Evolutionary conservation across 148 eudicot species (phyloP), one percentile per base, ranked within the genome.

Genomic region (Pharnaceum exiguum): DNA sequence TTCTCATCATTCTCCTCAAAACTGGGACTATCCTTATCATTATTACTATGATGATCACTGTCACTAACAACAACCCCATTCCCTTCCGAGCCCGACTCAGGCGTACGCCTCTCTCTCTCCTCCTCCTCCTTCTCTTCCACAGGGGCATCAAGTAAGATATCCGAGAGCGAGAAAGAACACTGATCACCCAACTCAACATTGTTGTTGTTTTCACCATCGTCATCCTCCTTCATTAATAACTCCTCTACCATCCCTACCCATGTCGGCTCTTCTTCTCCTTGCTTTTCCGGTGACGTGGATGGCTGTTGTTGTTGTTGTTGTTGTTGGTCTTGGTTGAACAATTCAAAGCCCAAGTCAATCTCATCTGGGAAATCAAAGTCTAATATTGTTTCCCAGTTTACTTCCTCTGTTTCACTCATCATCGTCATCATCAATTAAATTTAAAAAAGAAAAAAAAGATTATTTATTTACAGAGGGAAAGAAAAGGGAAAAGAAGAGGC

Each of bases 201-300:
- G n/a, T 27, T 27, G 7, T 5, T 23, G 13, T 30, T 19, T 10
- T 36, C 43, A 4, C 12, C 51, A 2, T 51, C 60, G 5, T 66
- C 68, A 16, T 75, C 75, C 13, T 83, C 95, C n/a, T 69, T 65
- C 82, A 88, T 60, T 22, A 85, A 46, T 24, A 77, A 51, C 59
- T 68, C 62, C 69, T 85, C 89, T 10, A 86, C 59, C 12, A 79
- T 77, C 4, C 64, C 79, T 24, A 84, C 52, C 55, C 77, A 73
- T 12, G 61, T 22, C n/a, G n/a, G n/a, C n/a, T n/a, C n/a, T n/a
- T n/a, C n/a, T n/a, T n/a, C n/a, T n/a, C n/a, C n/a, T n/a, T n/a
- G n/a, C n/a, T n/a, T n/a, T n/a, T n/a, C n/a, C n/a, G n/a, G n/a
- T n/a, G n/a, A n/a, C n/a, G n/a, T n/a, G n/a, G n/a, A n/a, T n/a